A percentile compares a stretch with the other conserved stretches of the same genome.
phyloP scores from a whole-genome alignment of 2,329 filamentous ascomycete genomes.

The Fusarium phyllophilum region DNA sequence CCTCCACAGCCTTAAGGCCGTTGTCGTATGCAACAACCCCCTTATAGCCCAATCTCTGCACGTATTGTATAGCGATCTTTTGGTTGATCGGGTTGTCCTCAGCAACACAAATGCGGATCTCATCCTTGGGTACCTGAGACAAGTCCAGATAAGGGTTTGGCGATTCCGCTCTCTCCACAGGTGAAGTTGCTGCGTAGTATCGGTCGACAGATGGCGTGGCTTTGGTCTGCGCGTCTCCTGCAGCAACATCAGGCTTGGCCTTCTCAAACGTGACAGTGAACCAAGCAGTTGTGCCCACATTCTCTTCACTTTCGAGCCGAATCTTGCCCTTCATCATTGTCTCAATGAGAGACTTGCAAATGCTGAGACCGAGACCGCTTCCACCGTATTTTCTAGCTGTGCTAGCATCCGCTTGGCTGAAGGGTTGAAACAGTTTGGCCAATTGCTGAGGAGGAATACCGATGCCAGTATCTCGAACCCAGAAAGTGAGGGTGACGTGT shows the following conservation, averaged over 20 bases:
- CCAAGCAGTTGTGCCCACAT: conserved; percentile 75
- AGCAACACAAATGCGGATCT: conserved; percentile 89
- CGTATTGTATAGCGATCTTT: conserved; percentile 91
- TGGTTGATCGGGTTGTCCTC: conserved; percentile 97
- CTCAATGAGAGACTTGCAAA: conserved; percentile 94
- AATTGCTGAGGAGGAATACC: conserved; percentile 86
- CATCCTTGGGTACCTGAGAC: conserved; percentile 76
- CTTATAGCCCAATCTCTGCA: conserved; percentile 84
- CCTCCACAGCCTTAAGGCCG: conserved; percentile 87
- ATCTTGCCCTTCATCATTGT: conserved; percentile 91
- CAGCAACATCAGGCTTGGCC: conserved; percentile 70
- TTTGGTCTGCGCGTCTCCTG: conserved; percentile 61
- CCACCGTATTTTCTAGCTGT: conserved; percentile 92
- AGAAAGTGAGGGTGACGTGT: conserved; percentile 80
- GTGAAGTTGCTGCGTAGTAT: conserved; percentile 45
- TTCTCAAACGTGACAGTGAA: conserved; percentile 91
- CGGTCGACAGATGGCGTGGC: conserved; percentile 51
- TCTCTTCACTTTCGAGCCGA: conserved; percentile 80
- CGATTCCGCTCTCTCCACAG: conserved; percentile 52
- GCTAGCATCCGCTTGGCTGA: conserved; percentile 91
- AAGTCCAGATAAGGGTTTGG: conserved; percentile 70
- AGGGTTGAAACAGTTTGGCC: conserved; percentile 88
- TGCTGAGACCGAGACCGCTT: conserved; percentile 89
- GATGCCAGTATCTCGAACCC: conserved; percentile 90
- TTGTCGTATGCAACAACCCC: conserved; percentile 89